Conservation (phyloP, 202 grass and related monocot genomes). For the Sporobolus alterniflorus region DNA sequence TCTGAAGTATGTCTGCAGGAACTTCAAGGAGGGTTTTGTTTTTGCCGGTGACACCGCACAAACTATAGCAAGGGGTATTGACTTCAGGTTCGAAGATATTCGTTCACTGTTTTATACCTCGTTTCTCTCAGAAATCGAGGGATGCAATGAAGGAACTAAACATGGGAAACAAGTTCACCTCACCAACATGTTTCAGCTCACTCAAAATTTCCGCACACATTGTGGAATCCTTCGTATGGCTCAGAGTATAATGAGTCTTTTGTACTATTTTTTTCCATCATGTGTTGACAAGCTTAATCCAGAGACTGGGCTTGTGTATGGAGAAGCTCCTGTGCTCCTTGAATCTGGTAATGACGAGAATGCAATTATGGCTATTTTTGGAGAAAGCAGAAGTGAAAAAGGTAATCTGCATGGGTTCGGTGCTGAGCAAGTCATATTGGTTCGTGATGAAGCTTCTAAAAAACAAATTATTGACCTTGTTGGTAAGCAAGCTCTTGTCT, state of each 20-base stretch:
- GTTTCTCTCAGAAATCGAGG: constrained; percentile 51
- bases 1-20: constrained; percentile 77
- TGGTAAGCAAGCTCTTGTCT: constrained; percentile 80
- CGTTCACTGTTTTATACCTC: constrained; percentile 78
- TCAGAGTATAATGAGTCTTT: constrained; percentile 79
- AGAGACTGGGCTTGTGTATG: constrained; percentile 82
- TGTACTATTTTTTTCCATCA: constrained; percentile 80
- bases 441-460: constrained; percentile 71
- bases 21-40: constrained; percentile 82
- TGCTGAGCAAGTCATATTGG: constrained; percentile 87
- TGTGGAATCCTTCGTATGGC: constrained; percentile 76
- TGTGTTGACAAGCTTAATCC: constrained; percentile 78
- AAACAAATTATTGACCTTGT: constrained; percentile 67
- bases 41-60: constrained; percentile 95
- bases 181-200: constrained; percentile 73
- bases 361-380: constrained; percentile 90
- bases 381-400: constrained; percentile 37
- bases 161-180: constrained; percentile 44
- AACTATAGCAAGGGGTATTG: constrained; percentile 84
- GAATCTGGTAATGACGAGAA: constrained; percentile 79
- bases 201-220: constrained; percentile 91
- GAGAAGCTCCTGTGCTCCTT: constrained; percentile 85
- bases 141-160: constrained; percentile 29
- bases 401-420: constrained; percentile 61
- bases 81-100: constrained; percentile 93